Evolutionary conservation across 768 basidiomycete genomes (phyloP), one percentile per base, ranked within the genome.

Genomic region (Lyophyllum semitale): DNA sequence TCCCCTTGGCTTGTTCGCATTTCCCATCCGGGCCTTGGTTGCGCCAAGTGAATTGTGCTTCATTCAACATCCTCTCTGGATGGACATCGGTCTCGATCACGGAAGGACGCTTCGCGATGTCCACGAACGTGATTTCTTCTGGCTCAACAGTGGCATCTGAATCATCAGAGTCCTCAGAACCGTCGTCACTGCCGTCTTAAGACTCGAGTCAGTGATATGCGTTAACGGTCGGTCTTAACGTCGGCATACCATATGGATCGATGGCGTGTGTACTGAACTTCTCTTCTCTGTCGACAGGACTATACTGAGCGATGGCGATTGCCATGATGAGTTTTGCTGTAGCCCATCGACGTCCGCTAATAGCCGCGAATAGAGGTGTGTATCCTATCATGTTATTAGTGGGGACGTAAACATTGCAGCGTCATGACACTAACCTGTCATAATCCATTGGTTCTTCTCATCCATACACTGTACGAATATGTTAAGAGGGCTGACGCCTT

Each of bases 301-400:
- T 70, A 55, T 82, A 82, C 63, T 88, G 85, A 11, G 84, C 79
- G 1, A 68, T 68, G 4, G 82, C 77, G 56, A 85, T 84, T 1
- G 81, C 79, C 22, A 86, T 62, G n/a, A 88, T 74, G 8, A 85
- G 68, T n/a, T 76, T 78, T 0, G 83, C 84, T 0, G 84, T 82
- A 5, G 75, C 71, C 84, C 84, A 88, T 18, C 73, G 77, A 8
- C 81, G 73, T 13, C 74, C 76, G 25, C 66, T 64, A 12, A 84
- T 56, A 0, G 84, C 84, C 18, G 81, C 77, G 50, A 69, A 77
- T 9, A 84, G 69, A 0, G 84, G 81, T 0, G 79, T 81, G 37
- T 70, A 71, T 17, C 79, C 82, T 81, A 43, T 2, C 8, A 13
- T 23, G 5, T 48, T 27, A 12, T 32, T 27, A 40, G n/a, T n/a